Evolutionary conservation across 129 eudicot genomes (phyloP).

Genomic region (Lonicera japonica): DNA sequence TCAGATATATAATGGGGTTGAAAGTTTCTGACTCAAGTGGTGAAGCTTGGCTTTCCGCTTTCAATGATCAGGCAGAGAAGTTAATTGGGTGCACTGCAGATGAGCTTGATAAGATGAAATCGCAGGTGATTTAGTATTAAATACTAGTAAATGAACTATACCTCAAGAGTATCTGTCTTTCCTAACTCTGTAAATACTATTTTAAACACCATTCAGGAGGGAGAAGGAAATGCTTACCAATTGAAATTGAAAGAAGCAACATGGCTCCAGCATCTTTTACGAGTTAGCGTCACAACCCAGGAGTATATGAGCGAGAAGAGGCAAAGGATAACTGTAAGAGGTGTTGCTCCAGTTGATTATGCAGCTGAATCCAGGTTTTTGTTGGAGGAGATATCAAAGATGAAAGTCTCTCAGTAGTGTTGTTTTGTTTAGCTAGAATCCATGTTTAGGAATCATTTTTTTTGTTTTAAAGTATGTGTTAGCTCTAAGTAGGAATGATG

Average conservation of each 20-base stretch:
- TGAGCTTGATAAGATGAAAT: constrained; percentile 61
- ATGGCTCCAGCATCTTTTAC: constrained; percentile 64
- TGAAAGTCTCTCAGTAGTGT: constrained; percentile 36
- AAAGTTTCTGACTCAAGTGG: constrained; percentile 80
- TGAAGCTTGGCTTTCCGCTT: constrained; percentile 75
- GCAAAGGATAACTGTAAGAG: constrained; percentile 70
- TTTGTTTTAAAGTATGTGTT: background rate
- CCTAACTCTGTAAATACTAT: no score
- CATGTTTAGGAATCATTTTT: background rate
- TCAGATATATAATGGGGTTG: constrained; percentile 65
- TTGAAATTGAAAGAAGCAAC: constrained; percentile 71
- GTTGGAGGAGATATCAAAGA: constrained; percentile 62
- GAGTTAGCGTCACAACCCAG: constrained; percentile 65
- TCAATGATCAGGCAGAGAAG: constrained; percentile 79
- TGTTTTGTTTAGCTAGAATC: background rate
- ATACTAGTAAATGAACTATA: no score
- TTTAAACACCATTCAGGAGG: no score
- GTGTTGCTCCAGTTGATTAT: constrained; percentile 68
- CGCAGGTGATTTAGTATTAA: constrained; percentile 45
- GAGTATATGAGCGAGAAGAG: constrained; percentile 80
- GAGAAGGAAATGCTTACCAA: constrained; percentile 44
- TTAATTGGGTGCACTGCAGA: constrained; percentile 81
- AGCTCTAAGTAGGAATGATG: no score
- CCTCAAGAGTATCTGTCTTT: no score
- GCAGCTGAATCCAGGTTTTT: constrained; percentile 73